Conservation (phyloP, 1,284 basidiomycete species). For the Vanrija sp. region DNA sequence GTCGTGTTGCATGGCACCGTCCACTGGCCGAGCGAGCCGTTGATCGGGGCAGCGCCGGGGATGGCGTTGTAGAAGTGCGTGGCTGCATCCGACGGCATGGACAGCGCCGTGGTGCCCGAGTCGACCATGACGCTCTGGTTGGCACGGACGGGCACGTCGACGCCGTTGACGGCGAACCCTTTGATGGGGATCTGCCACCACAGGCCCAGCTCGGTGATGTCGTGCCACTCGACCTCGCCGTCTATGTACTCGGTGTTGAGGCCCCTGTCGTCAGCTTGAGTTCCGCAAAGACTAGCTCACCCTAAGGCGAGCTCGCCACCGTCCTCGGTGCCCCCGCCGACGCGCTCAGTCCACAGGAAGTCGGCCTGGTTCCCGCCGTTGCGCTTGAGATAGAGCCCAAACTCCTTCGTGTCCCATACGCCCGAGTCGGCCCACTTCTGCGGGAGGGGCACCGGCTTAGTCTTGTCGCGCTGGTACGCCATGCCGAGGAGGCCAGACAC, state of each 20-base stretch:
- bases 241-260: too few relatives aligned
- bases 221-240: too few relatives aligned
- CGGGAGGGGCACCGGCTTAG: constrained; percentile 17
- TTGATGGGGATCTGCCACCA: background rate
- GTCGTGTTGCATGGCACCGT: constrained; percentile 61
- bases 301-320: too few relatives aligned
- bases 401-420: constrained; percentile 62
- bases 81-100: background rate
- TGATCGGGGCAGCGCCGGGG: background rate
- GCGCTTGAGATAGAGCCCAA: constrained; percentile 74
- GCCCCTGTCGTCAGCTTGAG: too few relatives aligned
- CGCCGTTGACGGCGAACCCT: too few relatives aligned
- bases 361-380: too few relatives aligned
- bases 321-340: too few relatives aligned
- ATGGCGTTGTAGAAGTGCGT: background rate
- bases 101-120: constrained; percentile 3
- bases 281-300: too few relatives aligned
- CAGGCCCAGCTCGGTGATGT: background rate
- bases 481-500: background rate
- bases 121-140: constrained; percentile 1
- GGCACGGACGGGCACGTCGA: too few relatives aligned
- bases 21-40: background rate
- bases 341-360: too few relatives aligned
- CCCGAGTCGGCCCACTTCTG: constrained; percentile 51
- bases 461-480: too few relatives aligned